Evolutionary conservation across 1,284 basidiomycete species (phyloP), one percentile per base, ranked within the genome.

Genomic region (Chalciporus sp.): DNA sequence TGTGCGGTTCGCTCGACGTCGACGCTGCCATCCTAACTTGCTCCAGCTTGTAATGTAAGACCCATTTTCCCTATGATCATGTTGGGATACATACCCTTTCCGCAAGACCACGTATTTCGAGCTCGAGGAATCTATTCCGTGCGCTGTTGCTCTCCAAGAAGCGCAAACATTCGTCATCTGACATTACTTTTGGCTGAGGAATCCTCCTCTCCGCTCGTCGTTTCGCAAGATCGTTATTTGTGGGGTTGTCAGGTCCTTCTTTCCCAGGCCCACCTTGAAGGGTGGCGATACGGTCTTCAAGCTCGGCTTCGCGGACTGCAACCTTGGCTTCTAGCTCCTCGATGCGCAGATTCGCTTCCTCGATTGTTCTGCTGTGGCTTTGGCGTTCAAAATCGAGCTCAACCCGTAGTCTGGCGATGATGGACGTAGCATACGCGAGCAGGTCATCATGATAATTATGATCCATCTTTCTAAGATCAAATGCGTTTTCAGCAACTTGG

Each of bases 291-390:
- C 69, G 73, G 1, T 60, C 63, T 57, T 80, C 78, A 5, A 86
- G 71, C 55, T 84, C 80, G 0, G 77, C 76, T 42, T 86, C 85
- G 20, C 83, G 74, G 7, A 75, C 74, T 0, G 84, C 81, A 5
- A 86, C 66, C 61, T 79, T 78, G 1, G 83, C 81, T 51, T 81
- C 76, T 2, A 87, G 73, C 10, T 72, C 65, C 7, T 75, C 63
- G 33, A 83, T 75, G 42, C 75, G 74, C 1, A 69, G 61, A 49
- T 80, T 78, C 0, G 76, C 72, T 8, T 71, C 64, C 37, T 74
- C 69, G 11, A 69, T 72, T 0, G 74, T 77, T 14, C 66, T 68
- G 9, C 60, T 59, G 56, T 83, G 82, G 0, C 75, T 74, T 33
- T 60, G 63, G 3, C 76, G 74, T 61, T 85, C 84, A 1, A 68